These are phyloP conservation scores for Tricholoma sp. DNA, from an alignment of 768 basidiomycete species.

Conservation along the genomic window DNA sequence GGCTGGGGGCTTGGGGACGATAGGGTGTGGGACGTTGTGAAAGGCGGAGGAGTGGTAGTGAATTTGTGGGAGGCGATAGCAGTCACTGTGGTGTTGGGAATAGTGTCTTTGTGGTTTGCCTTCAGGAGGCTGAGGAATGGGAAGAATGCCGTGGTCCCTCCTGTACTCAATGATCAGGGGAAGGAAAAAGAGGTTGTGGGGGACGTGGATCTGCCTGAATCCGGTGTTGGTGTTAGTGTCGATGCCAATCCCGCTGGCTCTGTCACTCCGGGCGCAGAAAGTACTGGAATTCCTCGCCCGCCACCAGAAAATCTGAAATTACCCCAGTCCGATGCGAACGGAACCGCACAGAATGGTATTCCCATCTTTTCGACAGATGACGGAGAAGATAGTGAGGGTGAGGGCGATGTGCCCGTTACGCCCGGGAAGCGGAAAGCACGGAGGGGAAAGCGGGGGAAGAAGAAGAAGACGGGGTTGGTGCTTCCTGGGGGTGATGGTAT, in stretches of 20 bases:
- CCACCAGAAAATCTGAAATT: not conserved
- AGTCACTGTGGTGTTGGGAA: conserved; percentile 20
- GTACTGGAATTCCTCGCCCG: not conserved
- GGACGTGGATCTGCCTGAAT: not conserved
- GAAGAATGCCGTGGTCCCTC: not conserved
- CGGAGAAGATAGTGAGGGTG: conserved; percentile 8
- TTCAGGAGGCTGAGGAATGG: conserved; percentile 14
- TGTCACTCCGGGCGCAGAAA: not conserved
- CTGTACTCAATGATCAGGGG: too few relatives aligned
- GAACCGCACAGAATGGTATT: too few relatives aligned
- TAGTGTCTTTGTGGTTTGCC: conserved; percentile 28
- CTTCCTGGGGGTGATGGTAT: conserved; percentile 35
- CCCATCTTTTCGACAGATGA: not conserved
- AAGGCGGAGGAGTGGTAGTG: not conserved
- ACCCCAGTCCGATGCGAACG: not conserved
- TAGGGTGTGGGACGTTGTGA: conserved; percentile 9
- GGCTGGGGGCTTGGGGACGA: not conserved
- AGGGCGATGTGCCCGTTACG: conserved; percentile 28
- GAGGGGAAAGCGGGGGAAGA: conserved; percentile 51
- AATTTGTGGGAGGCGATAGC: conserved; percentile 20
- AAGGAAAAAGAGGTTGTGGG: too few relatives aligned
- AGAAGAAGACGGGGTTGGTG: conserved; percentile 38
- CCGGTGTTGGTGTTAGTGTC: not conserved
- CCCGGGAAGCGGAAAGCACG: conserved; percentile 42
- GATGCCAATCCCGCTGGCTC: not conserved